phyloP scores from a whole-genome alignment of 169 alveolate species.

The Eimeria necatrix region DNA sequence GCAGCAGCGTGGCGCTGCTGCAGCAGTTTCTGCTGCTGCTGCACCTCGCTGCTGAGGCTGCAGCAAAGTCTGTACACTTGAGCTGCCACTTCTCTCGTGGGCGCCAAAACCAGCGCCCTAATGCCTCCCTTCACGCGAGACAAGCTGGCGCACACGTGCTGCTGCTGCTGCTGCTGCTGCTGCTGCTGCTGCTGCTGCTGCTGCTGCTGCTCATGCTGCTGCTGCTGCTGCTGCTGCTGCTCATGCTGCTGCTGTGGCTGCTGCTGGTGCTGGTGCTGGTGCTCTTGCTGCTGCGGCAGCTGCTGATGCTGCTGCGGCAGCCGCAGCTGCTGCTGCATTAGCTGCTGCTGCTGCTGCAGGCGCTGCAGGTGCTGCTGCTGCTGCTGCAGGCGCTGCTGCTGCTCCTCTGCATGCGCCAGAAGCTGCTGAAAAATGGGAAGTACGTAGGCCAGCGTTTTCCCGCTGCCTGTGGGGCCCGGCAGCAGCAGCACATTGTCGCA shows the following conservation, averaged over 20 bases:
- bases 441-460: conserved; percentile 94
- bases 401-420: not conserved
- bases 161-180: not conserved
- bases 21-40: not conserved
- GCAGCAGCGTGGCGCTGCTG: not conserved
- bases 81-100: conserved; percentile 76
- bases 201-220: not conserved
- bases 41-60: conserved; percentile 8
- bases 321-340: not conserved
- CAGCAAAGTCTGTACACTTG: conserved; percentile 63
- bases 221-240: not conserved
- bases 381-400: not conserved
- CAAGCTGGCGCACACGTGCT: not conserved
- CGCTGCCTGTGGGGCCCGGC: conserved; percentile 96
- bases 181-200: not conserved
- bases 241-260: not conserved
- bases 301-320: not conserved
- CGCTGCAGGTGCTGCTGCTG: not conserved
- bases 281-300: not conserved
- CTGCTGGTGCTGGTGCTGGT: not conserved
- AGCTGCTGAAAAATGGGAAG: conserved; percentile 87
- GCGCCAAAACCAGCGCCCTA: conserved; percentile 67
- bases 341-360: not conserved
- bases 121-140: conserved; percentile 14
- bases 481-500: not conserved